Conservation (phyloP, 1,284 basidiomycete genomes). For the Sporisorium sorghi region DNA sequence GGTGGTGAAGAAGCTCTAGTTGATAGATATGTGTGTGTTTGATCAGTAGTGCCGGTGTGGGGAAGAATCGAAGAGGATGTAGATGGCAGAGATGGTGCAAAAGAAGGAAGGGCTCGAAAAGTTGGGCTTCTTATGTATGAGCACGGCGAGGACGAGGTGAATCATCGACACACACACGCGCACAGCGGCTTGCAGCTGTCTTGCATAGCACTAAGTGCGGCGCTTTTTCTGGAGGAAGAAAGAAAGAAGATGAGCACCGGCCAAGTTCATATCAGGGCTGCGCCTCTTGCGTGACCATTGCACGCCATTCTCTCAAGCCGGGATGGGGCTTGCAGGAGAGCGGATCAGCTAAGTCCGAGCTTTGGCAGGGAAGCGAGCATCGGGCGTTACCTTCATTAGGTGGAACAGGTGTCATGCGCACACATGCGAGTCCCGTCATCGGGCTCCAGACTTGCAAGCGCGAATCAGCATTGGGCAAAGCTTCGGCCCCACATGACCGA, state of each 20-base stretch:
- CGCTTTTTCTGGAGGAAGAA: background rate
- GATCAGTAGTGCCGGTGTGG: background rate
- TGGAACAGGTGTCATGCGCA: background rate
- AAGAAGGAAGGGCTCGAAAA: background rate
- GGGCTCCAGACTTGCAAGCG: conserved; percentile 43
- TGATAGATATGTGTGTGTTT: background rate
- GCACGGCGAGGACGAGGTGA: background rate
- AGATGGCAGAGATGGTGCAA: background rate
- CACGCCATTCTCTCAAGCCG: conserved; percentile 10
- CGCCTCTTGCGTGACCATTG: conserved; percentile 37
- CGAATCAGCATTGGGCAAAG: conserved; percentile 8
- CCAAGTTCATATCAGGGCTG: conserved; percentile 8
- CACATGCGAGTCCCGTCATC: conserved; percentile 23
- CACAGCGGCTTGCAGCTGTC: no score
- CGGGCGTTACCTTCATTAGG: background rate
- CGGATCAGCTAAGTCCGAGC: conserved; percentile 22
- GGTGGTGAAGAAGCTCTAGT: background rate
- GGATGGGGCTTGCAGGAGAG: background rate
- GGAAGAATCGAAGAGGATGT: no score
- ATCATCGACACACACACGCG: conserved; percentile 6
- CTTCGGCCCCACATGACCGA: no score
- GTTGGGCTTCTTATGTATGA: background rate
- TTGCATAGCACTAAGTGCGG: background rate
- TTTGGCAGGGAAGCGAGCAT: background rate
- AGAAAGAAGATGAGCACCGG: background rate